Percentiles rank a stretch among this genome's conserved stretches.
Evolutionary conservation across 2,329 filamentous ascomycete genomes (phyloP).

Genomic region (Neonectria sp.): DNA sequence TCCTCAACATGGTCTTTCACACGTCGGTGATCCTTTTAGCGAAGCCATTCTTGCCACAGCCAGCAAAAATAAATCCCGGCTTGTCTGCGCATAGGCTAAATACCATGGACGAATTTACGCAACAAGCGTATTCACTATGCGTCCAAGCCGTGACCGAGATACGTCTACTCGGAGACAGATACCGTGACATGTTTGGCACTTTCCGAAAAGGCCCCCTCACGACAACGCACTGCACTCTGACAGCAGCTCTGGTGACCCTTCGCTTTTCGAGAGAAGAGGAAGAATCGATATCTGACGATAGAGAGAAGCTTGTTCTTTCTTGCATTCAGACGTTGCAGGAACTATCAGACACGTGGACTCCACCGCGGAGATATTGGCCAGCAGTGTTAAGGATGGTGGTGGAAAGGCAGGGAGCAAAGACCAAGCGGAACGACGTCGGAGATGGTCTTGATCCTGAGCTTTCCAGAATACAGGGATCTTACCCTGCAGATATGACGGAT

Average conservation of each 20-base stretch:
- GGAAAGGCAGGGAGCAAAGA: not conserved
- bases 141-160: conserved; percentile 7
- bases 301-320: not conserved
- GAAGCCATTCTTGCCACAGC: conserved; percentile 9
- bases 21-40: conserved; percentile 13
- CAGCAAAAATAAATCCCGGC: not conserved
- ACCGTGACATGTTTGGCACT: conserved; percentile 10
- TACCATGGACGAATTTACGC: not conserved
- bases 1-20: conserved; percentile 18
- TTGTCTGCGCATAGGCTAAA: not conserved
- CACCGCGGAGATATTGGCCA: not conserved
- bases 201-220: conserved; percentile 18
- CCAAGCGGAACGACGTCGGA: not conserved
- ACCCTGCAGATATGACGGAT: not conserved
- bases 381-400: not conserved
- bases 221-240: conserved; percentile 9
- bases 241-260: conserved; percentile 6
- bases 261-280: not conserved
- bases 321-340: conserved; percentile 14
- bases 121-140: not conserved
- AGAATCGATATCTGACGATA: not conserved
- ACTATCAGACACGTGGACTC: conserved; percentile 13
- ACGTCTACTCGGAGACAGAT: not conserved
- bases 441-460: not conserved
- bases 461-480: not conserved